Evolutionary conservation across 208 protist genomes (phyloP).

Genomic region (Leishmania braziliensis): DNA sequence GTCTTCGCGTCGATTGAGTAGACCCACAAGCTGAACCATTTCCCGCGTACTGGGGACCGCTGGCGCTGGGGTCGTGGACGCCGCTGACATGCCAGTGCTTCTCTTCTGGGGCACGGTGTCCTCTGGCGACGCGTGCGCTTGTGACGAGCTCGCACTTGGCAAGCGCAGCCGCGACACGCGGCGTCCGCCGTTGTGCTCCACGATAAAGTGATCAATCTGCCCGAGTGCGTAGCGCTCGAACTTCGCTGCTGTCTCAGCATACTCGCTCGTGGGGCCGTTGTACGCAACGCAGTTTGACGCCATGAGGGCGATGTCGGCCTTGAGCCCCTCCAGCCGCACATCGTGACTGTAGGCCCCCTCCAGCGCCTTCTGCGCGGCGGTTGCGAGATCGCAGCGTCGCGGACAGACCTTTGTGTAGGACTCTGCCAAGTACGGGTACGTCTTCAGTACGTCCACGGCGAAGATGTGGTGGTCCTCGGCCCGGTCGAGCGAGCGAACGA

Average conservation of each 20-base stretch:
- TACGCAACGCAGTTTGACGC: constrained; percentile 84
- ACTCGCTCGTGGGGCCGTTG: constrained; percentile 62
- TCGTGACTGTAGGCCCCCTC: constrained; percentile 69
- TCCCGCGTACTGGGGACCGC: constrained; percentile 28
- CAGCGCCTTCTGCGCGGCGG: constrained; percentile 60
- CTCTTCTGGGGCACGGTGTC: neutral
- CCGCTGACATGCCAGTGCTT: neutral
- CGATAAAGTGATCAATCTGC: constrained; percentile 63
- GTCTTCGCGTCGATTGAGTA: constrained; percentile 75
- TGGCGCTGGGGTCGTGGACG: neutral
- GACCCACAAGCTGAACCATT: constrained; percentile 55
- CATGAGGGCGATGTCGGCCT: constrained; percentile 79
- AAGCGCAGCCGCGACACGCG: constrained; percentile 67
- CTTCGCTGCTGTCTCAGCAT: constrained; percentile 47
- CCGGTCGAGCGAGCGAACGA: constrained; percentile 75
- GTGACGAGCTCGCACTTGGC: neutral
- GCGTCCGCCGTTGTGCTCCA: constrained; percentile 60
- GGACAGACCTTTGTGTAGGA: constrained; percentile 78
- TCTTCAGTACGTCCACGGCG: constrained; percentile 69
- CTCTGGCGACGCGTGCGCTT: neutral
- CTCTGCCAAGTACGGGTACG: constrained; percentile 77
- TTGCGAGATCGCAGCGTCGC: constrained; percentile 74
- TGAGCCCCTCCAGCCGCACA: constrained; percentile 49
- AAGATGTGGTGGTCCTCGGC: constrained; percentile 79
- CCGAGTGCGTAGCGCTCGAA: constrained; percentile 76